A percentile compares a stretch with the other conserved stretches of the same genome.
These are phyloP conservation scores for Candida taoyuanica DNA, from an alignment of 805 yeast genomes.

Conservation along the genomic window DNA sequence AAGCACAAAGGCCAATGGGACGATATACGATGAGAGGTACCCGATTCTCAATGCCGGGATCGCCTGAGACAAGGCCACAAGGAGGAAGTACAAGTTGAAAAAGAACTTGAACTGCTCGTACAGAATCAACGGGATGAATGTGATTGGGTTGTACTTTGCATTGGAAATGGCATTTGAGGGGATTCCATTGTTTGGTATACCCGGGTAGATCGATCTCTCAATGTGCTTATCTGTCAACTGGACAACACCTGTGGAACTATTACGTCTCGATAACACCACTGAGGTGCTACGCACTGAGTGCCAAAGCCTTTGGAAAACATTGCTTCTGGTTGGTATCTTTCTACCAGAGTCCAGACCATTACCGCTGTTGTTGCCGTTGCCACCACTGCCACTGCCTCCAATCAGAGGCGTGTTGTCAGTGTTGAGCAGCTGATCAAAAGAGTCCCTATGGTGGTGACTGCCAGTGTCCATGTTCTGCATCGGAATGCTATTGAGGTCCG, in stretches of 20 bases:
- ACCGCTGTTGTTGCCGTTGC: no score
- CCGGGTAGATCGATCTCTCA: constrained; percentile 41
- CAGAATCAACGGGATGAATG: constrained; percentile 82
- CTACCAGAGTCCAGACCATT: constrained; percentile 1
- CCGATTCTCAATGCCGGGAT: constrained; percentile 90
- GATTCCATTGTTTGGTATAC: constrained; percentile 35
- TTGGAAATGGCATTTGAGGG: constrained; percentile 83
- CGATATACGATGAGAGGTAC: constrained; percentile 85
- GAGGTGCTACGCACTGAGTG: constrained; percentile 8
- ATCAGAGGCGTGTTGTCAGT: constrained; percentile 20
- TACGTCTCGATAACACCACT: constrained; percentile 9
- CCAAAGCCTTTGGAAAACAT: constrained; percentile 16
- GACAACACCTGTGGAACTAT: constrained; percentile 15
- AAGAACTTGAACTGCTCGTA: constrained; percentile 97
- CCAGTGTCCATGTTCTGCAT: constrained; percentile 27
- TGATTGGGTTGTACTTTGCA: constrained; percentile 86
- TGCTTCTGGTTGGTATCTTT: background rate
- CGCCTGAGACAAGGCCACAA: constrained; percentile 92
- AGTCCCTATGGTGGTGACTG: constrained; percentile 23
- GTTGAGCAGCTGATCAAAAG: constrained; percentile 23
- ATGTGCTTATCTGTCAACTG: constrained; percentile 27
- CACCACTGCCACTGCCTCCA: background rate
- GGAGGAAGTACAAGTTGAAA: constrained; percentile 83
- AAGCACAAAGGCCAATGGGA: constrained; percentile 90
- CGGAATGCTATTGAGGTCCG: constrained; percentile 31